These are phyloP conservation scores for Incumbomyces delicatus DNA, from an alignment of 2,329 filamentous ascomycete genomes.

Conservation along the genomic window DNA sequence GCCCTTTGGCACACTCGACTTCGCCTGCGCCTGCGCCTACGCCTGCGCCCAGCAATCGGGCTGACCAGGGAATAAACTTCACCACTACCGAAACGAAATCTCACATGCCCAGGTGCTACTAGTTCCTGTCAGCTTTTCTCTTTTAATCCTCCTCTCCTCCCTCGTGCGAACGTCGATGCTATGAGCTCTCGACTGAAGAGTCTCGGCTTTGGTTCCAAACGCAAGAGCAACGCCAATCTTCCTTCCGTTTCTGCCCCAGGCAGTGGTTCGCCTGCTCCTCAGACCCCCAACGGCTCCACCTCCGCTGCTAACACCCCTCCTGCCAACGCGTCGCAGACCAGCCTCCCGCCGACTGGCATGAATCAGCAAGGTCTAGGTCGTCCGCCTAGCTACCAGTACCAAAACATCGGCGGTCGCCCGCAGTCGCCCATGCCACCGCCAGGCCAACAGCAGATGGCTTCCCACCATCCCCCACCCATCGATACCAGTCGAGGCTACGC, in stretches of 20 bases:
- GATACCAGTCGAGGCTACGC: slow-evolving; percentile 45
- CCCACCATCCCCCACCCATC: slow-evolving; percentile 41
- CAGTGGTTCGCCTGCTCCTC: slow-evolving; percentile 14
- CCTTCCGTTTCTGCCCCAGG: slow-evolving; percentile 20
- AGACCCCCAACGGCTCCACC: slow-evolving; percentile 23
- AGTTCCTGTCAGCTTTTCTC: slow-evolving; percentile 2
- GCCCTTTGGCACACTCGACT: too few relatives aligned
- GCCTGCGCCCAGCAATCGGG: too few relatives aligned
- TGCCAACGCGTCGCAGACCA: slow-evolving; percentile 39
- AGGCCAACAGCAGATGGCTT: slow-evolving; percentile 31
- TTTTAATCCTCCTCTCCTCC: slow-evolving; percentile 3
- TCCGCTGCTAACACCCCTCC: slow-evolving; percentile 25
- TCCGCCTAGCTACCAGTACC: slow-evolving; percentile 55
- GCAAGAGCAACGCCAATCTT: slow-evolving; percentile 41
- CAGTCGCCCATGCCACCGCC: slow-evolving; percentile 43
- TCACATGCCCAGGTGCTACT: slow-evolving; percentile 6
- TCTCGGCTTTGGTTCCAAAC: slow-evolving; percentile 39
- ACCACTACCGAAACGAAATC: background rate
- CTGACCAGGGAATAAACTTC: too few relatives aligned
- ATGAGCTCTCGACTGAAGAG: slow-evolving; percentile 44
- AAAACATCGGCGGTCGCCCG: slow-evolving; percentile 41
- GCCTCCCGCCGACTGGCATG: slow-evolving; percentile 44
- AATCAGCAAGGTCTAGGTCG: slow-evolving; percentile 41
- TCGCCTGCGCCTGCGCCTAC: too few relatives aligned
- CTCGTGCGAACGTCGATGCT: slow-evolving; percentile 32